Evolutionary conservation across 2,329 filamentous ascomycete genomes (phyloP).

Genomic region (Ophiocordyceps sinensis): DNA sequence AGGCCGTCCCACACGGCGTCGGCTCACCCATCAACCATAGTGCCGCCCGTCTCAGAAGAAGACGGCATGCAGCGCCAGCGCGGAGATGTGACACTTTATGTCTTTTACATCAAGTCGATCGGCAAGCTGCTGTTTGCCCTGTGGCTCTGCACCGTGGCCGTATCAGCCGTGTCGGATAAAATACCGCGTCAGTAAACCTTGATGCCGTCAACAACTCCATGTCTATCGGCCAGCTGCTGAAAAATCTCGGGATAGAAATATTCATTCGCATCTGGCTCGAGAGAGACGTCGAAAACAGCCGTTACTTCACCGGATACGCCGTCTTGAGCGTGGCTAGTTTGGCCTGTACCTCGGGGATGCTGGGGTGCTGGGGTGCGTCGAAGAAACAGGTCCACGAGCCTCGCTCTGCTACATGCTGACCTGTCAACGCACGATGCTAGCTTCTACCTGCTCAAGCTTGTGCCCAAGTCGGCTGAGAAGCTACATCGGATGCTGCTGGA

Average conservation of each 20-base stretch:
- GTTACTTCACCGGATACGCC: slow-evolving; percentile 1
- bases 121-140: background rate
- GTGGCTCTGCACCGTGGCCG: slow-evolving; percentile 1
- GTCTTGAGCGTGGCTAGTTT: background rate
- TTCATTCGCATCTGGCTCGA: slow-evolving; percentile 3
- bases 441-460: slow-evolving; percentile 1
- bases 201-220: too few relatives aligned
- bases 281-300: background rate
- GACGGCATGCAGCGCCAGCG: background rate
- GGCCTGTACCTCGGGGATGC: background rate
- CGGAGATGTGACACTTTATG: slow-evolving; percentile 1
- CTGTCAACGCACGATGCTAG: background rate
- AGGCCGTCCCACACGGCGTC: too few relatives aligned
- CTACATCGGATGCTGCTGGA: slow-evolving; percentile 1
- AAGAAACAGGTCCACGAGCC: background rate
- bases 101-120: slow-evolving; percentile 2
- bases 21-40: background rate
- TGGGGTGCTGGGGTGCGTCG: background rate
- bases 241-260: background rate
- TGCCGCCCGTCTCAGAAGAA: background rate
- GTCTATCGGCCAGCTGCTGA: background rate
- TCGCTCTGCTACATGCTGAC: background rate
- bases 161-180: background rate
- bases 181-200: background rate
- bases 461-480: slow-evolving; percentile 1